phyloP scores from a whole-genome alignment of 2,329 filamentous ascomycete species.

The Sclerotinia glacialis region DNA sequence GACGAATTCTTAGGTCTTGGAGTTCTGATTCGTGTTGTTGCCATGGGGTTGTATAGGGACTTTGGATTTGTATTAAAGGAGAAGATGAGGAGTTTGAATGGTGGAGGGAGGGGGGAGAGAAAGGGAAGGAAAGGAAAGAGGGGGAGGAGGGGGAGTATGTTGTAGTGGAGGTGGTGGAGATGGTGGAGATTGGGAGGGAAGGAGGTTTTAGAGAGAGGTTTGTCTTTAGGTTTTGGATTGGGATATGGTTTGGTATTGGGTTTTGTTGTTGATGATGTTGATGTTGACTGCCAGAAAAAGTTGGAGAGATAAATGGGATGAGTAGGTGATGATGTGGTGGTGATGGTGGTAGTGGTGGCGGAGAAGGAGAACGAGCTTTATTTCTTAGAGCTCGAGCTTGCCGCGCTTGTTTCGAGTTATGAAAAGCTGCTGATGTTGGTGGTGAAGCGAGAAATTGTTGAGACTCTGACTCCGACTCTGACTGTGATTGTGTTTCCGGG shows the following conservation, averaged over 20 bases:
- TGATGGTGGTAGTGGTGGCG: no score
- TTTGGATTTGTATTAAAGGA: no score
- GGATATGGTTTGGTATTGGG: neutral
- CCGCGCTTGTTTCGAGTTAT: neutral
- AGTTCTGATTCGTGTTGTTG: no score
- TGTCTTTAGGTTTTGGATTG: no score
- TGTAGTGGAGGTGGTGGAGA: neutral
- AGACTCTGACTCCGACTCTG: neutral
- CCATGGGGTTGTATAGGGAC: no score
- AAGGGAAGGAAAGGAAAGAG: no score
- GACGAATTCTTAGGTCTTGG: no score
- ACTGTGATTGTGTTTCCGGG: neutral
- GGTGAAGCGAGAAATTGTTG: neutral
- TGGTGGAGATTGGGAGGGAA: neutral
- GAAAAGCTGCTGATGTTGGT: no score
- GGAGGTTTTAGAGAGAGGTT: neutral
- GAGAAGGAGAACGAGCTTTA: no score
- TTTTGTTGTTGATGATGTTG: neutral
- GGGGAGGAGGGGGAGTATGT: neutral
- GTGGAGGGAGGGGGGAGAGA: no score
- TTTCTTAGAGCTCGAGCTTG: neutral
- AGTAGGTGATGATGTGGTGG: neutral
- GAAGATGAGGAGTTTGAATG: no score
- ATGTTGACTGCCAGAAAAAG: neutral
- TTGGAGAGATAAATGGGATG: neutral